A percentile compares a stretch with the other conserved stretches of the same genome.
phyloP scores from a whole-genome alignment of 306 rosid genomes.

The Cucurbita argyrosperma region DNA sequence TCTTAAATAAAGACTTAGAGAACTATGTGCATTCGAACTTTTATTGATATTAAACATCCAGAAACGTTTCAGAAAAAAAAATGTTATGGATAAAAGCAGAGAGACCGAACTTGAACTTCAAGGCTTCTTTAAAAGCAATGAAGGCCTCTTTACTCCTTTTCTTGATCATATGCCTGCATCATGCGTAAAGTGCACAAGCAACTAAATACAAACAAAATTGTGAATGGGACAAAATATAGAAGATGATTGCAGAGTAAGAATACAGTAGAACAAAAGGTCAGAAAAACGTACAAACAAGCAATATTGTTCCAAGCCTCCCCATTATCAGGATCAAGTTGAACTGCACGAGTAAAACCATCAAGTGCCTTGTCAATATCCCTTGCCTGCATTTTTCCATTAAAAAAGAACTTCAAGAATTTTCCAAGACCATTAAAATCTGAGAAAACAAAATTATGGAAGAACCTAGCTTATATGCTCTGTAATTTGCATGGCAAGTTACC shows the following conservation, averaged over 20 bases:
- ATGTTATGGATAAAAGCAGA: not conserved
- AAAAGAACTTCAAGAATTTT: not conserved
- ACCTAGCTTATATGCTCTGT: not conserved
- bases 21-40: not conserved
- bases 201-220: not conserved
- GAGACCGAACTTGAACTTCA: slow-evolving; percentile 68
- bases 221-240: not conserved
- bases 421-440: not conserved
- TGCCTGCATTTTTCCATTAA: slow-evolving; percentile 37
- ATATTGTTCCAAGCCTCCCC: slow-evolving; percentile 99
- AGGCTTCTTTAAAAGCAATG: slow-evolving; percentile 84
- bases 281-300: slow-evolving; percentile 76
- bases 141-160: slow-evolving; percentile 79
- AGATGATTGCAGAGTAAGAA: not conserved
- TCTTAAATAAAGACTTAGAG: not conserved
- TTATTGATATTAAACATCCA: not conserved
- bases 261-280: not conserved
- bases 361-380: slow-evolving; percentile 82
- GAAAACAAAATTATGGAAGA: not conserved
- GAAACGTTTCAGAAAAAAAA: not conserved
- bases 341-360: slow-evolving; percentile 90
- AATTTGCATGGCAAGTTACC: slow-evolving; percentile 30
- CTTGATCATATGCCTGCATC: slow-evolving; percentile 82
- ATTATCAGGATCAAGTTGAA: slow-evolving; percentile 94
- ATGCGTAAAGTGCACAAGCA: slow-evolving; percentile 8